These are phyloP conservation scores for Globisporangium mamillatum DNA, from an alignment of 352 stramenopile genomes.

Conservation along the genomic window DNA sequence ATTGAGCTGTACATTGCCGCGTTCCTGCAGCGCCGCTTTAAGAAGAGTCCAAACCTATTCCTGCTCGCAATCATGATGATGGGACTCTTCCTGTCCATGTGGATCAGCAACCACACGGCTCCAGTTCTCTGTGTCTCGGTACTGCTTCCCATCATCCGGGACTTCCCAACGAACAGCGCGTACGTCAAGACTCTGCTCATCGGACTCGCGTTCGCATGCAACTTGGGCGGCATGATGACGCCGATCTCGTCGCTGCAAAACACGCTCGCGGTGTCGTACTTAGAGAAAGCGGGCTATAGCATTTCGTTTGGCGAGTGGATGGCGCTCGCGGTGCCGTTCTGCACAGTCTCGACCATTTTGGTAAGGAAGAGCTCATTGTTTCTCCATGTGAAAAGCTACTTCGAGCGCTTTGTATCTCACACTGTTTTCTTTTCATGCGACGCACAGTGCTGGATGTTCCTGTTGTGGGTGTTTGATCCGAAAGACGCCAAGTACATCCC, in stretches of 20 bases:
- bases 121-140: slow-evolving; percentile 91
- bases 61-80: slow-evolving; percentile 92
- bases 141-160: slow-evolving; percentile 84
- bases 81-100: slow-evolving; percentile 91
- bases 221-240: slow-evolving; percentile 93
- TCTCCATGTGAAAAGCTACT: not conserved
- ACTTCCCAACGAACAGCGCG: slow-evolving; percentile 79
- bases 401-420: not conserved
- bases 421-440: not conserved
- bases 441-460: slow-evolving; percentile 82
- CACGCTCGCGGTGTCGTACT: slow-evolving; percentile 79
- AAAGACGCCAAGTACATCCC: slow-evolving; percentile 89
- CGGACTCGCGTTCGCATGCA: slow-evolving; percentile 91
- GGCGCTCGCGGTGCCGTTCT: slow-evolving; percentile 87
- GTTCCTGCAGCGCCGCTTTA: slow-evolving; percentile 86
- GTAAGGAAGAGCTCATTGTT: slow-evolving; percentile 31
- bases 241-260: slow-evolving; percentile 92
- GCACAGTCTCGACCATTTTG: slow-evolving; percentile 79
- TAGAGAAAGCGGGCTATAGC: slow-evolving; percentile 84
- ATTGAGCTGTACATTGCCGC: slow-evolving; percentile 91
- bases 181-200: slow-evolving; percentile 92
- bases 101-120: slow-evolving; percentile 93
- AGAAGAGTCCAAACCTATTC: slow-evolving; percentile 88
- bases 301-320: slow-evolving; percentile 92
- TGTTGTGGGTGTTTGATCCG: slow-evolving; percentile 85